Base-by-base conservation (phyloP, 352 stramenopile species). In the Saprolegnia parasitica region DNA sequence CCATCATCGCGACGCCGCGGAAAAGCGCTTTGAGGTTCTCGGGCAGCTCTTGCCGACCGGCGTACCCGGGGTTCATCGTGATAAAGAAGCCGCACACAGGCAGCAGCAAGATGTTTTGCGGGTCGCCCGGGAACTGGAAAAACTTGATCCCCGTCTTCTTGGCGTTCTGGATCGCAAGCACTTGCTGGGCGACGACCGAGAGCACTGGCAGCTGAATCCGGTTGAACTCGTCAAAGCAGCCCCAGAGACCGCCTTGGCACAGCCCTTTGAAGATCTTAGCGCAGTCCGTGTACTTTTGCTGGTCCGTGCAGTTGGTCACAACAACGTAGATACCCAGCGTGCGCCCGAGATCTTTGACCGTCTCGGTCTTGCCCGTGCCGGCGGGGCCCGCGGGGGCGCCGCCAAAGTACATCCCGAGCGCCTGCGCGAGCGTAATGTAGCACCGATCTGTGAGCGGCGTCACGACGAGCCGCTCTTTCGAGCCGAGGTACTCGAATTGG, bases 11-110 rank as follows among this genome's bases (percentile, higher is more conserved):
- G 10, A 96, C 88, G 37, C 86, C 83, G 55, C 90, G 81, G 71
- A 97, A 97, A 8, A 97, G 78, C 11, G 95, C 95, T 76, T 99
- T 99, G 10, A 99, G 81, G 73, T 99, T 99, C 77, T 99, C 97
- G 6, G 97, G 97, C 2, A 99, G 78, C 73, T 99, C 97, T 74
- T 99, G 96, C 9, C 97, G 88, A 61, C 97, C 97, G 56, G 96
- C 96, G 73, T 99, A 99, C 57, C 97, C 97, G 5, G 97, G 97
- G 76, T 99, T 99, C 97, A 99, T 99, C 1, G 97, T 99, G 72
- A 99, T 99, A 74, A 99, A 99, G 76, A 98, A 99, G 4, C 95
- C 96, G 64, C 95, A 98, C 11, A 97, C 91, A 15, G 94, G 95
- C 39, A 97, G 96, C 4, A 99, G 80, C 49, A 97, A 71, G 66